These are phyloP conservation scores for Amorphotheca resinae DNA, from an alignment of 495 filamentous ascomycete species.

Conservation along the genomic window DNA sequence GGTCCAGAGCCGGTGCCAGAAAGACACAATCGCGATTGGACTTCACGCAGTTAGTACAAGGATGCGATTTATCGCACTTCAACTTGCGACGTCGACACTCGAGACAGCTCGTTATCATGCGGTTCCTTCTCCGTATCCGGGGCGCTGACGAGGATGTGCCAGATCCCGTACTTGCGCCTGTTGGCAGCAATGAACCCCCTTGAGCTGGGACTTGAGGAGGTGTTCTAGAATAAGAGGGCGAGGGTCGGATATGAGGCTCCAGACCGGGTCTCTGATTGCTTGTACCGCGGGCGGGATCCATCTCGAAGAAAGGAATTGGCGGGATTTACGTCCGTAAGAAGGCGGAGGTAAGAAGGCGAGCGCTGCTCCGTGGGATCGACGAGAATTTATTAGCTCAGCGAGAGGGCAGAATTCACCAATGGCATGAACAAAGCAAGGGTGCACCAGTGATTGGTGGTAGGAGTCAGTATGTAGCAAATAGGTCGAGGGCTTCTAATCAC, in stretches of 20 bases:
- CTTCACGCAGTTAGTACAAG: slow-evolving; percentile 58
- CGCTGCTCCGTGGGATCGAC: too few relatives aligned
- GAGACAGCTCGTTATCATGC: slow-evolving; percentile 55
- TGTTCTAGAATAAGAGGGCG: background rate
- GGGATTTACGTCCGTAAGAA: too few relatives aligned
- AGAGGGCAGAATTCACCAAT: too few relatives aligned
- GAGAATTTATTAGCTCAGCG: too few relatives aligned
- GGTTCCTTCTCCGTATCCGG: slow-evolving; percentile 48
- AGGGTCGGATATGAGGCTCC: background rate
- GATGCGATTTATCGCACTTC: slow-evolving; percentile 63
- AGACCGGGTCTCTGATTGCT: too few relatives aligned
- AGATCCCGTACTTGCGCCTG: background rate
- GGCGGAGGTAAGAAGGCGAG: too few relatives aligned
- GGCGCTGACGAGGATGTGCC: slow-evolving; percentile 11
- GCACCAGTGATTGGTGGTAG: too few relatives aligned
- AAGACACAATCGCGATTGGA: slow-evolving; percentile 52
- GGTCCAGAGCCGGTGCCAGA: slow-evolving; percentile 46
- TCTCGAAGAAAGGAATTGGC: too few relatives aligned
- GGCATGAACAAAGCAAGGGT: too few relatives aligned
- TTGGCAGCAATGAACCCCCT: background rate
- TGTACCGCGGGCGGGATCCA: too few relatives aligned
- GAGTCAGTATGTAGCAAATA: too few relatives aligned
- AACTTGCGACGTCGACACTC: slow-evolving; percentile 70
- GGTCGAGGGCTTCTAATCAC: too few relatives aligned
- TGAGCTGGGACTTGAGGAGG: slow-evolving; percentile 1